Evolutionary conservation across 2,329 filamentous ascomycete species (phyloP), one percentile per base, ranked within the genome.

Genomic region (Fusarium newnesense): DNA sequence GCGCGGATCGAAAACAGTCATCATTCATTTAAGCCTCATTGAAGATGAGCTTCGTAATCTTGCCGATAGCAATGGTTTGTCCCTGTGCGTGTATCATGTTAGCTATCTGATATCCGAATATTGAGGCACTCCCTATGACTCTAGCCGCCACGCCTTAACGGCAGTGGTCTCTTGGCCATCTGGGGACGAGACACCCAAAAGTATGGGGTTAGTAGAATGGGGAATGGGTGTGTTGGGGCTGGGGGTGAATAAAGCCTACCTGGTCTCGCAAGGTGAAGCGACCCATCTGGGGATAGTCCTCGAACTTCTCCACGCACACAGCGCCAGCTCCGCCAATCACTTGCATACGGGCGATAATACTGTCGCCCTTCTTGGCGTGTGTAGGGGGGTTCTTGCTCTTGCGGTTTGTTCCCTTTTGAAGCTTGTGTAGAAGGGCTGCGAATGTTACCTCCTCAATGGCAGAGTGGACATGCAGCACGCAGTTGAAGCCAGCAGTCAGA

Each of bases 21-120:
- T 76, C 39, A 67, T 75, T 76, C 67, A 74, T 76, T 76, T 77
- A 78, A 68, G 74, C 59, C 16, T 78, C 76, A 64, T 85, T 82
- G 12, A 80, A 84, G 77, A 90, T 87, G 73, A 99, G 89, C 88
- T 95, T 98, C 68, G 94, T 98, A 82, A 99, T 97, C 90, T 99
- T 99, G 80, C 96, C 96, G 85, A 99, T 99, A 64, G 96, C 96
- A 86, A 99, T 98, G 1, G 96, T 99, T 93, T 98, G 96, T 78
- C 96, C 96, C 92, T 98, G 80, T 61, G 80, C 58, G 73, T 30
- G 62, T 28, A 39, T 43, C 77, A 58, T 80, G 74, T 80, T 79
- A 80, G 78, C 70, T 32, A 72, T 46, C 50, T 68, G 52, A 59
- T 62, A 67, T 76, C 40, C 52, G 21, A 19, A 50, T 53, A 44